phyloP scores from a whole-genome alignment of 179 eudicot genomes.

The Beta corolliflora region DNA sequence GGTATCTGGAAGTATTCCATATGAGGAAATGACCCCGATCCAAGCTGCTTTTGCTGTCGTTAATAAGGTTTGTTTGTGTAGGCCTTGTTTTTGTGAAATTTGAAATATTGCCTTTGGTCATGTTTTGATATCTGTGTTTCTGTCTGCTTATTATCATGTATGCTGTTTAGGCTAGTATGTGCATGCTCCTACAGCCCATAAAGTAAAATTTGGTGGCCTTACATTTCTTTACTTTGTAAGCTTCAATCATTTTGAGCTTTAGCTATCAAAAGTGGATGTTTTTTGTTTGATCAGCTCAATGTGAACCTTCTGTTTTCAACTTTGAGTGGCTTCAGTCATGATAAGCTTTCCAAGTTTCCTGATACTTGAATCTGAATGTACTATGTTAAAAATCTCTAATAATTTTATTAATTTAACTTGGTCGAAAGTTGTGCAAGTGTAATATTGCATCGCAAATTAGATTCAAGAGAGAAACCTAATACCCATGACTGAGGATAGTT shows the following conservation, averaged over 20 bases:
- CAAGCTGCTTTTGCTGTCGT: conserved; percentile 92
- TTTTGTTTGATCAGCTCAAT: not conserved
- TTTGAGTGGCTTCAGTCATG: not conserved
- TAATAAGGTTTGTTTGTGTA: conserved; percentile 53
- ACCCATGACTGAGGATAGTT: not conserved
- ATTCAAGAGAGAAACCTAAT: not conserved
- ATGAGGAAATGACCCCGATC: conserved; percentile 78
- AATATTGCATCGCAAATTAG: not conserved
- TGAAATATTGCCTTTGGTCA: not conserved
- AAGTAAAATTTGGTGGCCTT: not conserved
- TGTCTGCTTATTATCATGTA: not conserved
- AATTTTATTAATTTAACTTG: not conserved
- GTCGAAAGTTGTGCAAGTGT: not conserved
- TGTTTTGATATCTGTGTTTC: not conserved
- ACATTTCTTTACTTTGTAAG: conserved; percentile 7
- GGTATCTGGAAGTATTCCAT: conserved; percentile 76
- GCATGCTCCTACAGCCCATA: not conserved
- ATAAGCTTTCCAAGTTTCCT: not conserved
- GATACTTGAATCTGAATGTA: conserved; percentile 5
- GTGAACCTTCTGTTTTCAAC: not conserved
- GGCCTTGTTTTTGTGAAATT: not conserved
- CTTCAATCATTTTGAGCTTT: not conserved
- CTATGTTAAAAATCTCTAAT: not conserved
- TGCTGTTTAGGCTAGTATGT: not conserved
- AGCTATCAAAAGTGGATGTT: not conserved